A percentile compares a stretch with the other conserved stretches of the same genome.
These are phyloP conservation scores for Sinapis alba DNA, from an alignment of 441 rosid genomes.

Conservation along the genomic window DNA sequence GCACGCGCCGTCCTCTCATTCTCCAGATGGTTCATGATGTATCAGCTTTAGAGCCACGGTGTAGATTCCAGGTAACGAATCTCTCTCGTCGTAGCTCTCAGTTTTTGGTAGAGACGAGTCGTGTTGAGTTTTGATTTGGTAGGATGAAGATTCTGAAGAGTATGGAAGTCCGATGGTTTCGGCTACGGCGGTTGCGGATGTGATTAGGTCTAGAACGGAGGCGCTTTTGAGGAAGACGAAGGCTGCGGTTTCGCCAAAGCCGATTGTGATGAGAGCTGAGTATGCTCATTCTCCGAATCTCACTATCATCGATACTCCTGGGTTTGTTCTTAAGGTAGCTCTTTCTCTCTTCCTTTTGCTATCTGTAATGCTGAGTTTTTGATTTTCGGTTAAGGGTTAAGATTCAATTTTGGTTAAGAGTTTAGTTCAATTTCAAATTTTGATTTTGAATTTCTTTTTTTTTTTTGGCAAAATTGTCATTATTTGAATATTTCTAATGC, in stretches of 20 bases:
- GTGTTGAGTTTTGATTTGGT: conserved; percentile 1
- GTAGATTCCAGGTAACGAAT: conserved; percentile 73
- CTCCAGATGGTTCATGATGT: conserved; percentile 94
- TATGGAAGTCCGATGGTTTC: conserved; percentile 75
- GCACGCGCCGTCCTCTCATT: conserved; percentile 89
- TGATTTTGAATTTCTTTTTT: too few species aligned
- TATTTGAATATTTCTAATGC: background rate
- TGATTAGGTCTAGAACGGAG: conserved; percentile 75
- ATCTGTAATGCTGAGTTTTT: too few species aligned
- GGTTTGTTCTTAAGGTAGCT: conserved; percentile 88
- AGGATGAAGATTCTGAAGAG: conserved; percentile 93
- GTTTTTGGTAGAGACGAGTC: background rate
- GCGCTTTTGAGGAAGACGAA: conserved; percentile 65
- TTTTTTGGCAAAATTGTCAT: too few species aligned
- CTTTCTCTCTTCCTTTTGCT: too few species aligned
- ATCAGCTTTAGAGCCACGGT: conserved; percentile 81
- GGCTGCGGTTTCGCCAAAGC: conserved; percentile 82
- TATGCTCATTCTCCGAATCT: conserved; percentile 95
- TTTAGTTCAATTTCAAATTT: too few species aligned
- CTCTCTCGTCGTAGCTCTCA: background rate
- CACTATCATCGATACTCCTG: conserved; percentile 95
- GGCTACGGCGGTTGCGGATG: conserved; percentile 72
- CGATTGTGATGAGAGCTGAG: conserved; percentile 96
- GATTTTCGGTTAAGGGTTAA: too few species aligned
- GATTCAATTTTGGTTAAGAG: background rate